Base-by-base conservation (phyloP, 495 filamentous ascomycete species). In the Annulohypoxylon maeteangense region DNA sequence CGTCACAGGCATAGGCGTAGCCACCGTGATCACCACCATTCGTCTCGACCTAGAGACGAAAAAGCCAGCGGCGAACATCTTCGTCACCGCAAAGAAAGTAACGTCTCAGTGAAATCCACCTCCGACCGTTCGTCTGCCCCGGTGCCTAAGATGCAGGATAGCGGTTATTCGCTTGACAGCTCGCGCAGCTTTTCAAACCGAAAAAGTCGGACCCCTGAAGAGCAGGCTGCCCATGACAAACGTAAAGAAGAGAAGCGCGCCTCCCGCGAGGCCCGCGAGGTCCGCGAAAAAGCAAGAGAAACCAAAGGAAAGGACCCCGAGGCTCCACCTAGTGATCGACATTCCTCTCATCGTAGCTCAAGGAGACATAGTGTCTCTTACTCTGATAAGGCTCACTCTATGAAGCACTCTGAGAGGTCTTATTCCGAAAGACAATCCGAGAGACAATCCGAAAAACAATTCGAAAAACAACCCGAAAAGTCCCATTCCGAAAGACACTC, bases 151-250 rank as follows among this genome's bases (percentile, higher is more conserved):
- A 71, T 71, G 54, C 72, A 77, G 31, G 80, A 81, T 44, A 79
- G 76, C 54, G 78, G 78, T 11, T 67, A 75, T 27, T 76, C 80
- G 0, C 60, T 78, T 50, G 78, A 78, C 22, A 75, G 61, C 18
- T 76, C 69, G 38, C 75, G 70, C 48, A 70, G 67, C 40, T 75
- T 75, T 34, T 76, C 78, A 10, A 62, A 60, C 34, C 72, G 71
- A 1, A 75, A 65, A 36, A 71, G 74, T 36, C 81, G 82, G 50
- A 82, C 80, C 4, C 78, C 80, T 3, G 81, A 84, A 67, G 80
- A 83, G 60, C 81, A 82, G 64, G 78, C 75, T 27, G 80, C 78
- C 12, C 80, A 82, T 64, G 82, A 84, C 11, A 78, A 68, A 69
- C 79, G 79, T 36, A 84, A 79, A 75, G 81, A 72, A 61, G 65